Conservation (phyloP, 2,329 filamentous ascomycete genomes). For the Nemania sp. region DNA sequence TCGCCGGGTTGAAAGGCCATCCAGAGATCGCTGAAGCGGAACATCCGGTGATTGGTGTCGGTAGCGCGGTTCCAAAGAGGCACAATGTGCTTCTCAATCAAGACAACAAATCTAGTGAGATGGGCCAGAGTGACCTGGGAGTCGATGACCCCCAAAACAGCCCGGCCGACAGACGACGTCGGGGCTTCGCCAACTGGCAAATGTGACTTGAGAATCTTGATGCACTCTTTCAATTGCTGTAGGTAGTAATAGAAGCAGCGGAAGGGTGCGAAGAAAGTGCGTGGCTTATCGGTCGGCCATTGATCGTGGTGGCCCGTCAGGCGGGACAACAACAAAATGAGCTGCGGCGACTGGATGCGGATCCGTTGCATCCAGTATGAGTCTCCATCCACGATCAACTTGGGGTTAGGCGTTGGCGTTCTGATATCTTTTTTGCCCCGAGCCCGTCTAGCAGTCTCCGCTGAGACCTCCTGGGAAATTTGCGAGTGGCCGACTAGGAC, state of each 20-base stretch:
- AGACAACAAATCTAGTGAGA: slow-evolving; percentile 1
- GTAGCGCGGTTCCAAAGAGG: slow-evolving; percentile 3
- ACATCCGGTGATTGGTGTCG: neutral
- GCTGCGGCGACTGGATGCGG: slow-evolving; percentile 2
- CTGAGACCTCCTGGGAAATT: slow-evolving; percentile 1
- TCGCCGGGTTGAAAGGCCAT: slow-evolving; percentile 5
- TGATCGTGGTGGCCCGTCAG: slow-evolving; percentile 1
- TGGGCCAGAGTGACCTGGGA: neutral
- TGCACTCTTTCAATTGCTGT: neutral
- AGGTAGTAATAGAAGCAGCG: neutral
- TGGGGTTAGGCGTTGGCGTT: neutral
- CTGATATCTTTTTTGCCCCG: neutral
- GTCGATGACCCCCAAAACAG: neutral
- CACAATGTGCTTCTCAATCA: slow-evolving; percentile 1
- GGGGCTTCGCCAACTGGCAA: neutral
- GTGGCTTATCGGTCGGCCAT: neutral
- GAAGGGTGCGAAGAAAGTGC: neutral
- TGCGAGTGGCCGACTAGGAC: slow-evolving; percentile 3
- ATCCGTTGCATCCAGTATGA: neutral
- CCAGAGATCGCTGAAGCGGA: neutral
- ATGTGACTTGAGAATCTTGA: neutral
- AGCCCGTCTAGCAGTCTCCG: neutral
- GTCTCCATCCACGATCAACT: neutral
- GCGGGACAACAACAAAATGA: slow-evolving; percentile 5
- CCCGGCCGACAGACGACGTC: neutral